Evolutionary conservation across 495 filamentous ascomycete species (phyloP).

Genomic region (Aspergillus funiculosus): DNA sequence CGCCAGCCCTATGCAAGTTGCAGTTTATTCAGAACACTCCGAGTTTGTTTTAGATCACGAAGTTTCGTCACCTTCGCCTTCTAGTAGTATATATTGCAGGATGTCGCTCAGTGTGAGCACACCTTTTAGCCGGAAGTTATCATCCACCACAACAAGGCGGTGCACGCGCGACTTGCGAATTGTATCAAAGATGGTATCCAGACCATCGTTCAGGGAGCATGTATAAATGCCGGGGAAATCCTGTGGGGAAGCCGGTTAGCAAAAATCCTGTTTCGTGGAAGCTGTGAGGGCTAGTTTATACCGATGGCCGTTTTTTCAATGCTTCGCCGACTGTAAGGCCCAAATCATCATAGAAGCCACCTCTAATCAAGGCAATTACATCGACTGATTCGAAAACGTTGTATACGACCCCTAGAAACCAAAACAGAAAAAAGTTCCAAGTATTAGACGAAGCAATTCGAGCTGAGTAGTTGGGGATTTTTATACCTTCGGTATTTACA

Average conservation of each 20-base stretch:
- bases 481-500: slow-evolving; percentile 67
- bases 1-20: slow-evolving; percentile 37
- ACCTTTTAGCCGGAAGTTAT: slow-evolving; percentile 75
- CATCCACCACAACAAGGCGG: slow-evolving; percentile 86
- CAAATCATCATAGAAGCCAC: slow-evolving; percentile 86
- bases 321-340: slow-evolving; percentile 84
- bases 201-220: slow-evolving; percentile 81
- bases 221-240: slow-evolving; percentile 97
- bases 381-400: slow-evolving; percentile 99
- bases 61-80: slow-evolving; percentile 59
- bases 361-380: slow-evolving; percentile 92
- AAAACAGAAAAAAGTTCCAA: background rate
- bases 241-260: slow-evolving; percentile 30
- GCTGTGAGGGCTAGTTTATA: slow-evolving; percentile 27
- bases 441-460: no score
- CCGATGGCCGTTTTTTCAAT: slow-evolving; percentile 75
- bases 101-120: slow-evolving; percentile 95
- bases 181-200: slow-evolving; percentile 95
- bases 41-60: slow-evolving; percentile 22
- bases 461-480: background rate
- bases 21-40: slow-evolving; percentile 23
- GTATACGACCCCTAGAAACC: slow-evolving; percentile 60
- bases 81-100: slow-evolving; percentile 85
- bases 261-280: background rate
- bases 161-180: slow-evolving; percentile 93